Evolutionary conservation across 1,139 yeast genomes (phyloP), one percentile per base, ranked within the genome.

Genomic region (Taphrina confusa): DNA sequence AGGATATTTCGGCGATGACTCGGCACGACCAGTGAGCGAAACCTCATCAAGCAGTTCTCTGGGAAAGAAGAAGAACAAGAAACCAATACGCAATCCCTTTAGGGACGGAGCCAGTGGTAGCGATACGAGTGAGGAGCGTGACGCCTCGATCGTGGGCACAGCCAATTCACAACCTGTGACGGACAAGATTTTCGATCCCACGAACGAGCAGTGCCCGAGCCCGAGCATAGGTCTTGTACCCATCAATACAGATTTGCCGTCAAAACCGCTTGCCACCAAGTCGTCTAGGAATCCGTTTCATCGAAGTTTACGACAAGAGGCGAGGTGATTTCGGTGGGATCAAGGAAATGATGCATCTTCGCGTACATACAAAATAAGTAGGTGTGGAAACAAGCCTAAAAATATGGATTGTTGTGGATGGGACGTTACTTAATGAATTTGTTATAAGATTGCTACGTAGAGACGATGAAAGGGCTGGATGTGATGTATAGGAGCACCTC

Each of bases 1-100:
- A 27, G 58, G 58, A 2, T 44, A 44, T 28, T 54, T 33, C 18
- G 58, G 51, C 34, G 58, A 54, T 22, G 58, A 44, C 27, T 11
- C 23, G 12, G 39, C 51, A 16, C 14, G 22, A 14, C 47, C 47
- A 25, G 25, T 20, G 30, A 47, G 52, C 14, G 52, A 47, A 40
- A 33, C 28, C n/a, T 47, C 52, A 16, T 47, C 52, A 5, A 25
- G 25, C 52, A 20, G 37, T 9, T 25, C 42, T 8, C 25, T 27
- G 11, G 30, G 31, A 30, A 25, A 25, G 31, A 27, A 42, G 31
- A 42, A 42, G 47, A 23, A 42, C 16, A 42, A 42, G 47, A 47
- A 34, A 42, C 39, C 40, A 42, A 31, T 20, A 27, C 39, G 52
- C 39, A 47, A 47, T 28, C 52, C 52, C 5, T 47, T 47, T 42